Conservation (phyloP, 1,284 basidiomycete genomes). For the Pascua sp. region DNA sequence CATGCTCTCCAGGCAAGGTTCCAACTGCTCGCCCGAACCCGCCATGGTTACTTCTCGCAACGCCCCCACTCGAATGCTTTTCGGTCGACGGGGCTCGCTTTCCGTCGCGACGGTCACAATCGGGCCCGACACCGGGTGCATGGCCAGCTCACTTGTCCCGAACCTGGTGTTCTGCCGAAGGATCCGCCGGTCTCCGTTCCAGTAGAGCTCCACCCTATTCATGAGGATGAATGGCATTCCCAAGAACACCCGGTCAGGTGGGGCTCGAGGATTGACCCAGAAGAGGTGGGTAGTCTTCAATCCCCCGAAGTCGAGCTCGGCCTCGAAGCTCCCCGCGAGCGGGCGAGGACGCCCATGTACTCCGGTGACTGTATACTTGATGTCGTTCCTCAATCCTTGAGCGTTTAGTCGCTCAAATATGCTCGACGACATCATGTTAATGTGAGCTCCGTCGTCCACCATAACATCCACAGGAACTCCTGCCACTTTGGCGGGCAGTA, state of each 20-base stretch:
- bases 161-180: not conserved
- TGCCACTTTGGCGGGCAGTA: not conserved
- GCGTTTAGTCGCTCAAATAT: not conserved
- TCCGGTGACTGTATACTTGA: not conserved
- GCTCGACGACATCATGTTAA: conserved; percentile 3
- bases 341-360: not conserved
- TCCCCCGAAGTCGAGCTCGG: not conserved
- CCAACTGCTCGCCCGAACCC: no score
- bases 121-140: conserved; percentile 6
- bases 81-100: not conserved
- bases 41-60: not conserved
- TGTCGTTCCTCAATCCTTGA: not conserved
- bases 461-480: not conserved
- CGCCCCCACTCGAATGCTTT: not conserved
- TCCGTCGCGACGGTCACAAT: not conserved
- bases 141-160: not conserved
- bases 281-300: conserved; percentile 4
- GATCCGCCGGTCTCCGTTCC: conserved; percentile 7
- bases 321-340: conserved; percentile 1
- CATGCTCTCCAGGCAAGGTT: no score
- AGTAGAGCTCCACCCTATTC: conserved; percentile 4
- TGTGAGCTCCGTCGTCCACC: conserved; percentile 6
- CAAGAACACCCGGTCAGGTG: conserved; percentile 3
- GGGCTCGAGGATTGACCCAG: conserved; percentile 4
- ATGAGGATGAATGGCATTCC: conserved; percentile 12